Base-by-base conservation (phyloP, 2,329 filamentous ascomycete genomes). In the Aspergillus pseudotamarii region DNA sequence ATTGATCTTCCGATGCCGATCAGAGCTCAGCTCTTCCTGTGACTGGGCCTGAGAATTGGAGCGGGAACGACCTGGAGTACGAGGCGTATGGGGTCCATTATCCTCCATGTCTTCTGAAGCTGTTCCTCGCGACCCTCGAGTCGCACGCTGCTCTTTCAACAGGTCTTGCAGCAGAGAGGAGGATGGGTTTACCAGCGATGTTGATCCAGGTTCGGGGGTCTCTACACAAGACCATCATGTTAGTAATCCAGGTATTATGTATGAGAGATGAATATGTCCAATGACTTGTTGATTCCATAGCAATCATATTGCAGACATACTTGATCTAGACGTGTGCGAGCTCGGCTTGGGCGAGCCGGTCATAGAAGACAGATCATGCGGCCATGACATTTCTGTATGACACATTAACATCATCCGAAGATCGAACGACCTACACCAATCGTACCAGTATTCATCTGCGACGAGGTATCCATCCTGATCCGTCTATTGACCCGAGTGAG, bases 121-220 rank as follows among this genome's bases (percentile, higher is more conserved):
- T 9, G 66, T 55, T 54, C 69, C 72, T 53, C 72, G 73, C 12
- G 76, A 74, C 28, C 70, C 69, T 51, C 78, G 76, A 59, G 72
- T 72, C 6, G 78, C 79, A 14, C 79, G 78, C 59, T 79, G 77
- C 65, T 80, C 78, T 60, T 78, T 79, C 41, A 81, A 71, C 32
- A 80, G 64, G 60, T 74, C 76, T 58, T 81, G 78, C 23, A 81
- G 66, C 4, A 80, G 72, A 23, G 71, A 68, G 1, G 79, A 81
- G 2, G 75, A 74, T 12, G 79, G 78, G 53, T 79, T 78, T 10
- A 80, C 78, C 3, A 78, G 59, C 8, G 76, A 72, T 2, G 74
- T 69, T 12, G 73, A 68, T 19, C 62, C 66, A 5, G 68, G 63
- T 21, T 79, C 77, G 2, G 72, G 71, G 6, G 70, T 76, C 60